phyloP scores from a whole-genome alignment of 192 early-diverging fungal genomes.

The Entomortierella beljakovae region DNA sequence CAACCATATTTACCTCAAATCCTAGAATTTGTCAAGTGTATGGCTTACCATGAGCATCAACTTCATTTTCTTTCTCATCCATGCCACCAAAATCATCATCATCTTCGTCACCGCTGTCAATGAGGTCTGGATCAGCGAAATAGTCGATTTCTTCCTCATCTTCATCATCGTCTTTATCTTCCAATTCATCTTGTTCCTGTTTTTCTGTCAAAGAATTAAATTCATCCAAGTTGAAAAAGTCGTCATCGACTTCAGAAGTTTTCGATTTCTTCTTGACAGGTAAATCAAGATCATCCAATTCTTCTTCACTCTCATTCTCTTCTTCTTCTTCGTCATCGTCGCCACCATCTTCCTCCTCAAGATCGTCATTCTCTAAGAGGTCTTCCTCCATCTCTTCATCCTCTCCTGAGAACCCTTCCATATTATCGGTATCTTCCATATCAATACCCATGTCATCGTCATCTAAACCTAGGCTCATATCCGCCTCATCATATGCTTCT shows the following conservation, averaged over 20 bases:
- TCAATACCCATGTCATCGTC: conserved; percentile 52
- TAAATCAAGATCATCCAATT: conserved; percentile 51
- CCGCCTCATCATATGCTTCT: conserved; percentile 55
- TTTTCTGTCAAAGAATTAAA: conserved; percentile 88
- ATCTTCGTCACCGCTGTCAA: conserved; percentile 67
- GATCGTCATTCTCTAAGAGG: conserved; percentile 14
- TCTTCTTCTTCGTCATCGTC: conserved; percentile 57
- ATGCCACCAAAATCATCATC: conserved; percentile 72
- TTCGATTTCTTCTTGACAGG: conserved; percentile 57
- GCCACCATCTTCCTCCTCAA: conserved; percentile 53
- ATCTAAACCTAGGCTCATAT: conserved; percentile 58
- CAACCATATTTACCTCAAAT: too few relatives aligned
- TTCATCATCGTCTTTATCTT: conserved; percentile 54
- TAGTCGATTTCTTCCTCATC: conserved; percentile 77
- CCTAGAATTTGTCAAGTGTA: too few relatives aligned
- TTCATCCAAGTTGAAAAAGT: conserved; percentile 93
- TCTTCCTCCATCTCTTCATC: conserved; percentile 43
- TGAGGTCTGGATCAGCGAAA: conserved; percentile 55
- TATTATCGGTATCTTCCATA: conserved; percentile 57
- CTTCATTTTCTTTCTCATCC: conserved; percentile 69
- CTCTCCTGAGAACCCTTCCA: conserved; percentile 50
- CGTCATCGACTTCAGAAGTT: conserved; percentile 85
- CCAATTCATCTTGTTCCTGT: conserved; percentile 60
- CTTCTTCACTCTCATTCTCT: conserved; percentile 57
- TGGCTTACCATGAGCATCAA: conserved; percentile 65